Conservation (phyloP, 345 rosid species). For the Schrenkiella parvula region DNA sequence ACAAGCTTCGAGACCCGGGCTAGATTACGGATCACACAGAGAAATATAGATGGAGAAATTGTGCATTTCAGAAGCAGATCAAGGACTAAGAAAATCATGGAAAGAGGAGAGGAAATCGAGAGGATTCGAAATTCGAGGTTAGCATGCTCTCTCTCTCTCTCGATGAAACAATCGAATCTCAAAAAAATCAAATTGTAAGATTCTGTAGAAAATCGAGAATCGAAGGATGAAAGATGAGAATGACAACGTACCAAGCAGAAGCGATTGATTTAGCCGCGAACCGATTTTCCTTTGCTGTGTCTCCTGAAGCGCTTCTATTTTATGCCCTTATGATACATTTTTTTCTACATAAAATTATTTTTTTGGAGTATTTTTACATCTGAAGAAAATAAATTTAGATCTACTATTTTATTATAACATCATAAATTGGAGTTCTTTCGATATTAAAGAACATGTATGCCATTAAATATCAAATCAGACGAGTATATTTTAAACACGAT, state of each 20-base stretch:
- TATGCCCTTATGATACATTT: too few species aligned
- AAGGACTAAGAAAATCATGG: neutral
- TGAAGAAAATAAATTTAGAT: too few species aligned
- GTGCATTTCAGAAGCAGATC: conserved; percentile 13
- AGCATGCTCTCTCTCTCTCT: neutral
- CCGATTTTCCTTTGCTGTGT: neutral
- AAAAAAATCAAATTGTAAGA: neutral
- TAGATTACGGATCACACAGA: neutral
- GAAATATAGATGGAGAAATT: neutral
- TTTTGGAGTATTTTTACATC: too few species aligned
- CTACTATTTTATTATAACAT: too few species aligned
- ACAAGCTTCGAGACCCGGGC: neutral
- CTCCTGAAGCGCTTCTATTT: neutral
- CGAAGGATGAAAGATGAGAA: neutral
- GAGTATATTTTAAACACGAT: too few species aligned
- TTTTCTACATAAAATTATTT: too few species aligned
- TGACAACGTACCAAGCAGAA: conserved; percentile 23
- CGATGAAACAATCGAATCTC: neutral
- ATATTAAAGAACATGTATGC: too few species aligned
- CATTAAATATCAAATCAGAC: too few species aligned
- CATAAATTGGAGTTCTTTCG: too few species aligned
- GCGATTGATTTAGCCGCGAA: neutral
- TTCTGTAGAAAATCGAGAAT: neutral
- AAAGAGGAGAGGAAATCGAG: neutral
- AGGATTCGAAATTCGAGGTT: neutral